Conservation (phyloP, 352 stramenopile genomes). For the Aphanomyces euteiches region DNA sequence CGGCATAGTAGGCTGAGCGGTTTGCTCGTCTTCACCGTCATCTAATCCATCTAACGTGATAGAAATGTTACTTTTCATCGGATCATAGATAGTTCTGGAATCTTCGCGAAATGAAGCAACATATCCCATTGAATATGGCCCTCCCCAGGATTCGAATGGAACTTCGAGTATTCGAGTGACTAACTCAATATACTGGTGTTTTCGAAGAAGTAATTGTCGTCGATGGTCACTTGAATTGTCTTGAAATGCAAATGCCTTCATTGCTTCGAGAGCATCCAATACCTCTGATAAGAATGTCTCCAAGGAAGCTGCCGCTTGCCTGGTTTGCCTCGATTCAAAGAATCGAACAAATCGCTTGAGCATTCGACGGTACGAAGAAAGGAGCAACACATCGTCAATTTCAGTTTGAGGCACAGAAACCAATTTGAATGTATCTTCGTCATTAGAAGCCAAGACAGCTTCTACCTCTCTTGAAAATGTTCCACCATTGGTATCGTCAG, state of each 20-base stretch:
- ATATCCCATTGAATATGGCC: slow-evolving; percentile 56
- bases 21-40: slow-evolving; percentile 27
- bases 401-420: slow-evolving; percentile 46
- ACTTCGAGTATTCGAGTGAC: slow-evolving; percentile 63
- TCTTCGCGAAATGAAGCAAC: slow-evolving; percentile 45
- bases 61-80: slow-evolving; percentile 27
- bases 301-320: slow-evolving; percentile 41
- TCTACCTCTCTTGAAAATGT: slow-evolving; percentile 1
- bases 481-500: background rate
- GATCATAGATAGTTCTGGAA: slow-evolving; percentile 29
- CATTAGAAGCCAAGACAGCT: slow-evolving; percentile 42
- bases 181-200: slow-evolving; percentile 61
- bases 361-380: slow-evolving; percentile 56
- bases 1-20: slow-evolving; percentile 2
- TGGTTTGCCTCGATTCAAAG: slow-evolving; percentile 37
- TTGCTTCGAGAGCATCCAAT: slow-evolving; percentile 35
- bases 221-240: slow-evolving; percentile 32
- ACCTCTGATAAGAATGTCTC: slow-evolving; percentile 35
- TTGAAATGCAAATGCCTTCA: slow-evolving; percentile 49
- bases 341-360: slow-evolving; percentile 41
- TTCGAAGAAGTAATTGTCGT: slow-evolving; percentile 57
- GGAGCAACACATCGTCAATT: slow-evolving; percentile 53
- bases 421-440: slow-evolving; percentile 73
- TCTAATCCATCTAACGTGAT: slow-evolving; percentile 22
- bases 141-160: slow-evolving; percentile 54